Percentiles rank a stretch among this genome's conserved stretches.
Evolutionary conservation across 2,329 filamentous ascomycete species (phyloP).

Genomic region (Sphaerulina vaccinii): DNA sequence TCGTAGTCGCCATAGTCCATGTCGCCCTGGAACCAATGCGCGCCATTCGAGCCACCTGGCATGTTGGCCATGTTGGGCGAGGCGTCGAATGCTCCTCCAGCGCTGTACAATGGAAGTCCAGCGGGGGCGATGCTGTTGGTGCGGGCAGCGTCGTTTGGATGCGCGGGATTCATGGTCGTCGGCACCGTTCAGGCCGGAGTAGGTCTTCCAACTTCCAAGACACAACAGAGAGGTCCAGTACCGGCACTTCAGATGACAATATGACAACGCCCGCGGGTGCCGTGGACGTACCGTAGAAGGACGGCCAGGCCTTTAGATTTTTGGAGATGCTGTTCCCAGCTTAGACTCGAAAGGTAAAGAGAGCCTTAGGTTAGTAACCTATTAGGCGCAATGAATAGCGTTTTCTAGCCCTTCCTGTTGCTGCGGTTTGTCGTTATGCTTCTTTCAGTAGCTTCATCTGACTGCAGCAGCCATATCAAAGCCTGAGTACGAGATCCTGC

Average conservation of each 20-base stretch:
- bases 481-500: background rate
- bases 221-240: background rate
- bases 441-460: background rate
- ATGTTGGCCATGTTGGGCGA: slow-evolving; percentile 17
- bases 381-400: background rate
- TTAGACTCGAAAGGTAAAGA: background rate
- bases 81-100: slow-evolving; percentile 8
- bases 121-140: background rate
- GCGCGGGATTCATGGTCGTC: background rate
- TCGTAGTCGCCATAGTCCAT: slow-evolving; percentile 26
- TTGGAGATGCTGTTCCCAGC: background rate
- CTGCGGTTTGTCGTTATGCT: background rate
- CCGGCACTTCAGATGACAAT: background rate
- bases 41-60: slow-evolving; percentile 11
- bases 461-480: background rate
- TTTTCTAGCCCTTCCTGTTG: background rate
- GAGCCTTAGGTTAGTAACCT: background rate
- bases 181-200: background rate
- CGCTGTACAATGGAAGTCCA: slow-evolving; percentile 8
- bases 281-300: background rate
- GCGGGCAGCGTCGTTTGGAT: background rate
- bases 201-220: background rate
- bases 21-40: slow-evolving; percentile 24
- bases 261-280: background rate
- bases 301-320: background rate